Conservation (phyloP, 495 filamentous ascomycete genomes). For the Tirmania nivea region DNA sequence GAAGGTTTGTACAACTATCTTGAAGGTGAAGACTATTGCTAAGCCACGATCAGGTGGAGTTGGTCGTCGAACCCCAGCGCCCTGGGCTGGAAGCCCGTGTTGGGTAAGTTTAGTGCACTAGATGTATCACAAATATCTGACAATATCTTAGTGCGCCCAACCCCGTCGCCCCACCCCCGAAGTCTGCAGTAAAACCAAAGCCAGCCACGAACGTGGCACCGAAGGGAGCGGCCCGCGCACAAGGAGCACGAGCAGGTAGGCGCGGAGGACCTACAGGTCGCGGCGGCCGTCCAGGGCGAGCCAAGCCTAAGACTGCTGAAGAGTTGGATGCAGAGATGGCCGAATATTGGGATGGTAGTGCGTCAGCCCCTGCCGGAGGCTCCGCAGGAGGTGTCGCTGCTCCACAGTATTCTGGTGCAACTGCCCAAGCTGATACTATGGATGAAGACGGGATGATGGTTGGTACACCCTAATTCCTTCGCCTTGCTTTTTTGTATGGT, state of each 20-base stretch:
- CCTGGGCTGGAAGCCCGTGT: slow-evolving; percentile 69
- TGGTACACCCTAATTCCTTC: no score
- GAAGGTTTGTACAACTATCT: slow-evolving; percentile 36
- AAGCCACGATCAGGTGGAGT: slow-evolving; percentile 46
- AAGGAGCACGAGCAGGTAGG: slow-evolving; percentile 23
- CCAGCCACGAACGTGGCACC: slow-evolving; percentile 49
- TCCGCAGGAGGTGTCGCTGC: slow-evolving; percentile 22
- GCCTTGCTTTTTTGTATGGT: no score
- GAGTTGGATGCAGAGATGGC: slow-evolving; percentile 88
- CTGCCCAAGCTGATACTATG: neutral
- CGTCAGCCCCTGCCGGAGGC: slow-evolving; percentile 23
- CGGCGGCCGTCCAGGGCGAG: slow-evolving; percentile 32
- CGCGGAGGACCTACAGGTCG: slow-evolving; percentile 27
- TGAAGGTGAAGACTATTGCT: slow-evolving; percentile 6
- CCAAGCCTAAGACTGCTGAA: slow-evolving; percentile 74
- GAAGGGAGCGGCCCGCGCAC: slow-evolving; percentile 20
- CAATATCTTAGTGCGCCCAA: neutral
- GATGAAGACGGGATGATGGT: neutral
- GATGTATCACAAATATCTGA: no score
- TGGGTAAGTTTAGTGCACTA: slow-evolving; percentile 30
- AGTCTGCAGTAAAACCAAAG: slow-evolving; percentile 36
- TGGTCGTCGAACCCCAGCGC: slow-evolving; percentile 56
- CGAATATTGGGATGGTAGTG: slow-evolving; percentile 51
- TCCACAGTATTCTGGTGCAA: neutral
- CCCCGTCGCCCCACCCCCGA: neutral